Percentiles rank a stretch among this genome's conserved stretches.
Evolutionary conservation across 345 rosid species (phyloP).

Genomic region (Garcia nutans): DNA sequence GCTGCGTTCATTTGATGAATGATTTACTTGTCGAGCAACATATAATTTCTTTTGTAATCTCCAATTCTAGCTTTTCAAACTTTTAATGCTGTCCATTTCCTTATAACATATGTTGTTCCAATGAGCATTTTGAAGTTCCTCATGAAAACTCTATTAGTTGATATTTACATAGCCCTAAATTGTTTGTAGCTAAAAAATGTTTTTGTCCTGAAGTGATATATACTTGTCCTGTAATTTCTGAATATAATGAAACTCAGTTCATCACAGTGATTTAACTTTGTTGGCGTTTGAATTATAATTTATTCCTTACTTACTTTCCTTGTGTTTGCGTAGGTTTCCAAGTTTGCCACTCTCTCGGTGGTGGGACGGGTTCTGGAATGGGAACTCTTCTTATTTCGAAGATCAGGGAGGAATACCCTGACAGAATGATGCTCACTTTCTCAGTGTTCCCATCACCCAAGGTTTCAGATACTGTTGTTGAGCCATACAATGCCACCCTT

Average conservation of each 20-base stretch:
- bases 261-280: neutral
- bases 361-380: constrained; percentile 35
- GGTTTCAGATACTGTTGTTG: constrained; percentile 32
- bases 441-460: constrained; percentile 32
- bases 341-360: constrained; percentile 31
- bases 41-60: neutral
- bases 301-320: neutral
- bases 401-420: constrained; percentile 34
- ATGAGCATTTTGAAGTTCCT: neutral
- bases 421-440: constrained; percentile 34
- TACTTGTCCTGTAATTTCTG: neutral
- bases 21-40: neutral
- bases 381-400: constrained; percentile 31
- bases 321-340: constrained; percentile 21
- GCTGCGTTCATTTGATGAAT: neutral
- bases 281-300: neutral
- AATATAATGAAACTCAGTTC: neutral
- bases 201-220: neutral
- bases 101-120: neutral
- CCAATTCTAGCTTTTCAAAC: neutral
- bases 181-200: too few relatives aligned
- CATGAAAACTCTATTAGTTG: neutral
- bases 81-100: too few relatives aligned
- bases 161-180: too few relatives aligned
- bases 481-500: constrained; percentile 30